Conservation (phyloP, 1,139 yeast species). For the Diutina neorugosa region DNA sequence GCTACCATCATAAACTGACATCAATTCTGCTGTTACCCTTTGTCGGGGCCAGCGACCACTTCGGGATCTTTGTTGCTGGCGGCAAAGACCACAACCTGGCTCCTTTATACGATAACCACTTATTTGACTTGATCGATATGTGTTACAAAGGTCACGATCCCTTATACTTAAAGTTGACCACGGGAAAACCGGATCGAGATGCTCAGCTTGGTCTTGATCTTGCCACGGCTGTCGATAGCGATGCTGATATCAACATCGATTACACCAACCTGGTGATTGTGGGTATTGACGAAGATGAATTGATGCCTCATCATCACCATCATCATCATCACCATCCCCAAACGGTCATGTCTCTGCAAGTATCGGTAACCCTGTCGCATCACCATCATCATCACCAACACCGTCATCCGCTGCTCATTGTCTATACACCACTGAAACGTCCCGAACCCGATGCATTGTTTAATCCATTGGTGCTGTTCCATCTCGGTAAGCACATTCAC, state of each 20-base stretch:
- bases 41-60: slow-evolving; percentile 34
- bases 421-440: slow-evolving; percentile 20
- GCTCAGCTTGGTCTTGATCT: slow-evolving; percentile 9
- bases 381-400: slow-evolving; percentile 6
- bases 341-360: background rate
- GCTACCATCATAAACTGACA: slow-evolving; percentile 46
- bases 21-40: slow-evolving; percentile 27
- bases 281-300: slow-evolving; percentile 19
- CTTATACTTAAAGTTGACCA: slow-evolving; percentile 15
- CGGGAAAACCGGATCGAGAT: slow-evolving; percentile 8
- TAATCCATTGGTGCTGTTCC: slow-evolving; percentile 27
- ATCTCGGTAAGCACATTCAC: slow-evolving; percentile 22
- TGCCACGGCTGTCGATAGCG: slow-evolving; percentile 12
- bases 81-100: slow-evolving; percentile 38
- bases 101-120: slow-evolving; percentile 28
- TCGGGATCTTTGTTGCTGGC: slow-evolving; percentile 48
- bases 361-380: slow-evolving; percentile 4
- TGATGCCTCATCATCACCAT: slow-evolving; percentile 5
- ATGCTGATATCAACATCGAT: slow-evolving; percentile 17
- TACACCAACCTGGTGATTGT: slow-evolving; percentile 24
- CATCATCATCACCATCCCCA: slow-evolving; percentile 5
- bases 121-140: slow-evolving; percentile 40
- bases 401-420: slow-evolving; percentile 16
- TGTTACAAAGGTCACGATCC: slow-evolving; percentile 27
- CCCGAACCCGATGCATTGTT: slow-evolving; percentile 7